These are phyloP conservation scores for Naegleria fowleri DNA, from an alignment of 208 protist genomes.

Conservation along the genomic window DNA sequence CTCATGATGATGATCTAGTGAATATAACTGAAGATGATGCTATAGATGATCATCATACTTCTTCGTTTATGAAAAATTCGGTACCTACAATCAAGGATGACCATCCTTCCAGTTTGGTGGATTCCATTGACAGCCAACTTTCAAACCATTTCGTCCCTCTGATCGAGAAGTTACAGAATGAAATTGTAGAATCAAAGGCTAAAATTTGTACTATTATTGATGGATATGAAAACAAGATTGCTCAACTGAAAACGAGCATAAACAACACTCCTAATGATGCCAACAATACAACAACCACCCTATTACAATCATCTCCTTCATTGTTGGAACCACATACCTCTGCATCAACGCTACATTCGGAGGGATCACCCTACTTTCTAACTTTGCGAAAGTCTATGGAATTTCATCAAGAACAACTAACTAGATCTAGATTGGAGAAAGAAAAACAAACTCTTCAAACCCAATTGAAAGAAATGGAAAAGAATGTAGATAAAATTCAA, in stretches of 20 bases:
- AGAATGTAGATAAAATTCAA: not conserved
- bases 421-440: not conserved
- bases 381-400: not conserved
- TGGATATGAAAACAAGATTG: not conserved
- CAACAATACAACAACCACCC: not conserved
- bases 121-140: not conserved
- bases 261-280: no score
- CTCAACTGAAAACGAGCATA: not conserved
- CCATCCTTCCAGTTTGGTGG: not conserved
- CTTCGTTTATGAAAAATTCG: no score
- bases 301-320: not conserved
- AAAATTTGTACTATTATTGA: not conserved
- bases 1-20: no score
- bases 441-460: not conserved
- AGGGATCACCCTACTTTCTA: not conserved
- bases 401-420: not conserved
- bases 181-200: not conserved
- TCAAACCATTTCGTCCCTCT: not conserved
- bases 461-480: not conserved
- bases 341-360: not conserved
- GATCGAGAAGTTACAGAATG: not conserved
- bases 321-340: no score
- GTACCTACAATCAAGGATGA: not conserved
- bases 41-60: no score
- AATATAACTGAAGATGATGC: no score